A percentile compares a stretch with the other conserved stretches of the same genome.
These are phyloP conservation scores for Pulicaria dysenterica DNA, from an alignment of 129 eudicot species.

Conservation along the genomic window DNA sequence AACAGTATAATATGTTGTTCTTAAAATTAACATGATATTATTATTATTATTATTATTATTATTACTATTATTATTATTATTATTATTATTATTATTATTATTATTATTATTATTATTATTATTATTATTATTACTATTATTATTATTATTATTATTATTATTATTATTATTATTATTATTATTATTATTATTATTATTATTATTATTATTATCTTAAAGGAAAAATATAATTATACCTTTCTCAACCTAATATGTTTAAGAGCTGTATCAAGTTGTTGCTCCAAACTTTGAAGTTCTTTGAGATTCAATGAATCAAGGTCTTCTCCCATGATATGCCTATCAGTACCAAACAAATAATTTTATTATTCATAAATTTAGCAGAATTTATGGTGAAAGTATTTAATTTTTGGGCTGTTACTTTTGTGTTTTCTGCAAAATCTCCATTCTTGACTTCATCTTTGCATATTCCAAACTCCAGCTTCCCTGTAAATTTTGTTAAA, in stretches of 20 bases:
- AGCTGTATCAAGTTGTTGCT: constrained; percentile 75
- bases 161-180: too few species aligned
- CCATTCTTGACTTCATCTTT: constrained; percentile 80
- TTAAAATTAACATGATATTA: not conserved
- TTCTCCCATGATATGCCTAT: constrained; percentile 82
- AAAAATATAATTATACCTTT: constrained; percentile 47
- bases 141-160: too few species aligned
- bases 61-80: too few species aligned
- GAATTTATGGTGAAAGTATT: too few species aligned
- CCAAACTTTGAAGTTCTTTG: constrained; percentile 82
- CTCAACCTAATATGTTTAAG: constrained; percentile 64
- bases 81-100: too few species aligned
- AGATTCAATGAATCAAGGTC: constrained; percentile 57
- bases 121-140: too few species aligned
- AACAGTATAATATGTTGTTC: too few species aligned
- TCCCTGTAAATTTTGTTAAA: constrained; percentile 39
- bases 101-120: too few species aligned
- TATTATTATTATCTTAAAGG: not conserved
- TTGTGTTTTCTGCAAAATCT: constrained; percentile 68
- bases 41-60: too few species aligned
- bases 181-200: too few species aligned
- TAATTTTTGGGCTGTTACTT: constrained; percentile 39
- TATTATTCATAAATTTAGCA: too few species aligned
- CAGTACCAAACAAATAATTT: not conserved
- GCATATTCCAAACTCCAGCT: constrained; percentile 78